phyloP scores from a whole-genome alignment of 345 rosid genomes.

The Aurinia saxatilis region DNA sequence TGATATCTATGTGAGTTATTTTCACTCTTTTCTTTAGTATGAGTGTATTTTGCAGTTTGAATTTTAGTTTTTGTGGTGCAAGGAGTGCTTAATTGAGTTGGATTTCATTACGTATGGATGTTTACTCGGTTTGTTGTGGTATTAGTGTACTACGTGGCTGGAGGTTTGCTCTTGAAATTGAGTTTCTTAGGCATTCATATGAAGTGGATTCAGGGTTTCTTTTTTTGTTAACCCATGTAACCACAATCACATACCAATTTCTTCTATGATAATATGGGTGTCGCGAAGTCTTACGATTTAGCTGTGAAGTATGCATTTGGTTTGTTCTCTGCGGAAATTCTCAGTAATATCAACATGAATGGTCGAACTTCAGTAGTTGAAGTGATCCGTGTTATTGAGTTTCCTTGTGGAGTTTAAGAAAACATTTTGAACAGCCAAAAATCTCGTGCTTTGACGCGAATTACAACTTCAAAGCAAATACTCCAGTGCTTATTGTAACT shows the following conservation, averaged over 20 bases:
- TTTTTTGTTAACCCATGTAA: background rate
- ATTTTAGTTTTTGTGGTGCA: background rate
- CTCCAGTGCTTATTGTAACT: background rate
- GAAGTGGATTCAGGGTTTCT: background rate
- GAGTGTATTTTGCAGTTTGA: background rate
- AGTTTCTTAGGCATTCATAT: background rate
- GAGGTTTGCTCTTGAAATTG: background rate
- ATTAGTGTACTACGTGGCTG: background rate
- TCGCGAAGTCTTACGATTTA: background rate
- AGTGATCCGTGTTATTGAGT: background rate
- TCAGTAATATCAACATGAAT: background rate
- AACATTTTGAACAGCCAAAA: background rate
- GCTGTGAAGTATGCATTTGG: slow-evolving; percentile 1
- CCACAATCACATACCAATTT: background rate
- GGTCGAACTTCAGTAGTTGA: background rate
- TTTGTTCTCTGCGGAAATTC: background rate
- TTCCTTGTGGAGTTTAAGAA: background rate
- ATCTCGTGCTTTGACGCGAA: background rate
- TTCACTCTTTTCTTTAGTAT: background rate
- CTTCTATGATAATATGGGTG: background rate
- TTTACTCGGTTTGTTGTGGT: background rate
- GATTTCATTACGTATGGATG: slow-evolving; percentile 1
- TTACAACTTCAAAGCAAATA: background rate
- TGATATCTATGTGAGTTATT: slow-evolving; percentile 81
- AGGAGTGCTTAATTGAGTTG: background rate